Percentiles rank a stretch among this genome's conserved stretches.
Conservation (phyloP, 805 yeast genomes). For the Myxozyma vanderwaltii region DNA sequence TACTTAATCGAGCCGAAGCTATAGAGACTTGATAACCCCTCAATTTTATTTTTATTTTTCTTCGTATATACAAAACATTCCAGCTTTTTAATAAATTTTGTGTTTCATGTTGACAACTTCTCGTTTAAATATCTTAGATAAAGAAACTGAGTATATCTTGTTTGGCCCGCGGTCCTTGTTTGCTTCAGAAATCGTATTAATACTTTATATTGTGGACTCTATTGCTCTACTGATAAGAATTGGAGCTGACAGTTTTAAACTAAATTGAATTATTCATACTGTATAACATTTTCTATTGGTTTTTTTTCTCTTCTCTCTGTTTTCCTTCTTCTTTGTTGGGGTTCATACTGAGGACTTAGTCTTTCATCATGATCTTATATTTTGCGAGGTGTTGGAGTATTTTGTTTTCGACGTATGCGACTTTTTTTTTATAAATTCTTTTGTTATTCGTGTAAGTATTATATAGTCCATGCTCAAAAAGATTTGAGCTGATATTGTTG, state of each 20-base stretch:
- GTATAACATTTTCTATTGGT: not conserved
- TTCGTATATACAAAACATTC: too few species aligned
- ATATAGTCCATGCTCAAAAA: not conserved
- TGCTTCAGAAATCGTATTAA: too few species aligned
- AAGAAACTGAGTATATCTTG: too few species aligned
- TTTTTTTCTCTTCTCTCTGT: not conserved
- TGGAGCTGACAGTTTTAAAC: not conserved
- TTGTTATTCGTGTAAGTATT: constrained; percentile 3
- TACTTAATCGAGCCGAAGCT: not conserved
- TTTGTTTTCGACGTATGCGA: not conserved
- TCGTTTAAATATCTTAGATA: too few species aligned
- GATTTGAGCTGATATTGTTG: too few species aligned
- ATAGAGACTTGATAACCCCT: not conserved
- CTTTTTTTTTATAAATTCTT: not conserved
- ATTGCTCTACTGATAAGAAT: not conserved
- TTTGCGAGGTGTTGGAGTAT: constrained; percentile 4
- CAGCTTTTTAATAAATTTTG: not conserved
- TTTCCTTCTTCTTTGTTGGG: not conserved
- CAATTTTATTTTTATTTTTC: not conserved
- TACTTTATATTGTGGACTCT: not conserved
- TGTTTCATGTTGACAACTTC: not conserved
- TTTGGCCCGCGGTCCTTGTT: too few species aligned
- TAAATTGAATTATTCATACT: not conserved
- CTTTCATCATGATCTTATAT: constrained; percentile 1
- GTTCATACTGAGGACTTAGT: not conserved